Evolutionary conservation across 2,329 filamentous ascomycete genomes (phyloP).

Genomic region (Colletotrichum sp.): DNA sequence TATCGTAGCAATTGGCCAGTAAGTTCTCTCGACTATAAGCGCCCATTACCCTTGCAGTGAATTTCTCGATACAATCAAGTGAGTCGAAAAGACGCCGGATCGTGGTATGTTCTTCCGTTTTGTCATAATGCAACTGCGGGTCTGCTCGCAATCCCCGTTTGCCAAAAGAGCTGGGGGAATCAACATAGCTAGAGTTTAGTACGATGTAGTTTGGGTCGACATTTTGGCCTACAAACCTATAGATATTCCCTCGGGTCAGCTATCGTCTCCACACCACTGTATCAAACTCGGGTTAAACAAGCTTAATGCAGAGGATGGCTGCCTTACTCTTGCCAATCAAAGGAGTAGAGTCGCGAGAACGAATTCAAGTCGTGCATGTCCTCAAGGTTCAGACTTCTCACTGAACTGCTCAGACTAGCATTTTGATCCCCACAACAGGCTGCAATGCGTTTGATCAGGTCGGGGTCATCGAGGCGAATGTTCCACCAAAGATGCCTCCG

Average conservation of each 20-base stretch:
- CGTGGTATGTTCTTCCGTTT: background rate
- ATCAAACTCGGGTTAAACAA: too few species aligned
- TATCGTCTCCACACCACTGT: fast-evolving
- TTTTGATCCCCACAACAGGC: background rate
- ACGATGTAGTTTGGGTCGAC: background rate
- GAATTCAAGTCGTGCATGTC: background rate
- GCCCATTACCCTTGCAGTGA: background rate
- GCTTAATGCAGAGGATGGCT: fast-evolving
- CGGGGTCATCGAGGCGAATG: background rate
- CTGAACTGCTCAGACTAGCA: background rate
- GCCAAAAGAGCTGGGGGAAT: background rate
- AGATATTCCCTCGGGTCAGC: background rate
- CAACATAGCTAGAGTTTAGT: background rate
- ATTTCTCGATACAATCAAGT: background rate
- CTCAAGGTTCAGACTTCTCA: background rate
- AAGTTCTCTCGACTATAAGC: background rate
- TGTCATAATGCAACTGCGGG: background rate
- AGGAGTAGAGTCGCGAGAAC: background rate
- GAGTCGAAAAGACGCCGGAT: background rate
- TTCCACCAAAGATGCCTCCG: background rate
- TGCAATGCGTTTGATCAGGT: background rate
- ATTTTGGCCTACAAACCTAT: background rate
- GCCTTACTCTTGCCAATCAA: background rate
- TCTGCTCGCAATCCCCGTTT: background rate
- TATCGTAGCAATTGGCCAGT: constrained; percentile 1